Evolutionary conservation across 2,329 filamentous ascomycete species (phyloP).

Genomic region (Aureobasidium sp.): DNA sequence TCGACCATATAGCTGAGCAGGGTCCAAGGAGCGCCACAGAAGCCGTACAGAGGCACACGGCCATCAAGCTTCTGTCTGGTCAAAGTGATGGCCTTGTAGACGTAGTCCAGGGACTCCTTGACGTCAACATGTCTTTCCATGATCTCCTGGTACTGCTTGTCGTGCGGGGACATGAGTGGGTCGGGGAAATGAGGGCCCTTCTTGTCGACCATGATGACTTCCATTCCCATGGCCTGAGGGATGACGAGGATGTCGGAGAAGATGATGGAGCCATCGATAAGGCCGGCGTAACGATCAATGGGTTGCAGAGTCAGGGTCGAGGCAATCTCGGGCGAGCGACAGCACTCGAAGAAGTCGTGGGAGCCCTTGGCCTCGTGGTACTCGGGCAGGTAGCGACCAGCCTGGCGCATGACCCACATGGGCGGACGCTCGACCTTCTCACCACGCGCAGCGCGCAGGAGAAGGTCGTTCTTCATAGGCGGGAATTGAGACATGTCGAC

Average conservation of each 20-base stretch:
- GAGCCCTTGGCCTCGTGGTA: constrained; percentile 91
- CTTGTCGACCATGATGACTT: constrained; percentile 96
- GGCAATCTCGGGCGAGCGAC: constrained; percentile 83
- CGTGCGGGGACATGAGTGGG: constrained; percentile 68
- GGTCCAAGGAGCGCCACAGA: constrained; percentile 96
- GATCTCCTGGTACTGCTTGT: constrained; percentile 73
- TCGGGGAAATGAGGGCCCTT: constrained; percentile 92
- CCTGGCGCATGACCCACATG: constrained; percentile 99
- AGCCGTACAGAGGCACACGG: constrained; percentile 86
- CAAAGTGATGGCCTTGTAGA: constrained; percentile 89
- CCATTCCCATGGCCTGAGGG: constrained; percentile 96
- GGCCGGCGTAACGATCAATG: constrained; percentile 79
- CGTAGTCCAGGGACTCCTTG: constrained; percentile 76
- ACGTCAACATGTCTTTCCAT: constrained; percentile 76
- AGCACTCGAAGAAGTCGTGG: constrained; percentile 96
- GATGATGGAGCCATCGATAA: constrained; percentile 95
- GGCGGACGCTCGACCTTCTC: constrained; percentile 86
- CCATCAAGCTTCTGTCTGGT: constrained; percentile 82
- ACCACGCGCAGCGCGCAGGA: constrained; percentile 87
- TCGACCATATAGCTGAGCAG: constrained; percentile 99
- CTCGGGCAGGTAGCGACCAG: constrained; percentile 92
- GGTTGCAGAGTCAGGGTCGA: constrained; percentile 92
- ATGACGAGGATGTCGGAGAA: constrained; percentile 98
- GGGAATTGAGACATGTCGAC: constrained; percentile 49
- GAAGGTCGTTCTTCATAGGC: constrained; percentile 83